phyloP scores from a whole-genome alignment of 352 stramenopile genomes.

The Blastocystis sp. region DNA sequence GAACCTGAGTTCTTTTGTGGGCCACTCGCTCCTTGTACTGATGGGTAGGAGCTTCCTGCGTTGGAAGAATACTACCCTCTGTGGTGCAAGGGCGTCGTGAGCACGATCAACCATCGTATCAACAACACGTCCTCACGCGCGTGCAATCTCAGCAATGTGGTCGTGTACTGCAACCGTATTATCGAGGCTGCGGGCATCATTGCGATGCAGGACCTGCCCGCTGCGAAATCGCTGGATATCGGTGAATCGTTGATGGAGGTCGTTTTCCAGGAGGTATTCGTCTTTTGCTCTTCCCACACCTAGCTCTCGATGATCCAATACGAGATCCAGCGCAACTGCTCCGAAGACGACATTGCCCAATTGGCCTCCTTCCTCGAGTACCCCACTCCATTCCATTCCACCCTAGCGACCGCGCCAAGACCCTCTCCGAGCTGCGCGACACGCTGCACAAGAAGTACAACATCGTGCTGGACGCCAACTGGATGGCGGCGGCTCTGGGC shows the following conservation, averaged over 20 bases:
- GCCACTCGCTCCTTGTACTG: not conserved
- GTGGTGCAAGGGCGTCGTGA: slow-evolving; percentile 13
- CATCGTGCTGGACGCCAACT: not conserved
- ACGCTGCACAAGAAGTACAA: slow-evolving; percentile 1
- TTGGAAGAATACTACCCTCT: not conserved
- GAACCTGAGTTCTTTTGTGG: not conserved
- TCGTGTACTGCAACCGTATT: not conserved
- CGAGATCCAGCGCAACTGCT: not conserved
- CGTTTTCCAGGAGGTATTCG: not conserved
- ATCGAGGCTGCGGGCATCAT: not conserved
- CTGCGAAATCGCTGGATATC: slow-evolving; percentile 1
- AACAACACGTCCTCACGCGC: not conserved
- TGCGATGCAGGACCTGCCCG: not conserved
- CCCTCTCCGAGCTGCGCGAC: slow-evolving; percentile 11
- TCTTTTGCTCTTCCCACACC: not conserved
- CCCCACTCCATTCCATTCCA: not conserved
- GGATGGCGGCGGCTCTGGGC: not conserved
- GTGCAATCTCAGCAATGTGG: not conserved
- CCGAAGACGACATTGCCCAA: not conserved
- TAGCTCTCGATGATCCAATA: slow-evolving; percentile 56
- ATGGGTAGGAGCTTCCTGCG: not conserved
- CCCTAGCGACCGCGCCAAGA: not conserved
- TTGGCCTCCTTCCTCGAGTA: slow-evolving; percentile 46
- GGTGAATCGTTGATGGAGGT: slow-evolving; percentile 30
- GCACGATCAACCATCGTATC: slow-evolving; percentile 36